These are phyloP conservation scores for Blastocystis sp. DNA, from an alignment of 352 stramenopile genomes.

Conservation along the genomic window DNA sequence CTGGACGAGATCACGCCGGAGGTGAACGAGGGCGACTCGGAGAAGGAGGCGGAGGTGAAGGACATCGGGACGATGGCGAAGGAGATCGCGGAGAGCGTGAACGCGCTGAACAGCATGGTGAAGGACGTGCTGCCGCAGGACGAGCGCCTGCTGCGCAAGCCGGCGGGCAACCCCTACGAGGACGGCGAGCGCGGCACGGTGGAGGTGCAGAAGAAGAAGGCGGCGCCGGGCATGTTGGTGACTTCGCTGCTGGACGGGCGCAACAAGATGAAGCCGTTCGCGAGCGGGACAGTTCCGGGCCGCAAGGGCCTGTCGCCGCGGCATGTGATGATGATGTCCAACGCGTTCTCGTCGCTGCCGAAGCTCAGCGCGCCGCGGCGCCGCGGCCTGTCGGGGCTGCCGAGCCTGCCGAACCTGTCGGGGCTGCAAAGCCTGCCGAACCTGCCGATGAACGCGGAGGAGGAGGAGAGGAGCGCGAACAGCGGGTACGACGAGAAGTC, in stretches of 20 bases:
- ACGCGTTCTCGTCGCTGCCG: background rate
- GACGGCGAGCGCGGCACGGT: background rate
- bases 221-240: background rate
- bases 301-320: background rate
- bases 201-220: constrained; percentile 32
- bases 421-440: background rate
- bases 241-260: constrained; percentile 12
- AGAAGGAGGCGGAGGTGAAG: constrained; percentile 44
- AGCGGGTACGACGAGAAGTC: constrained; percentile 31
- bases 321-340: background rate
- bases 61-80: background rate
- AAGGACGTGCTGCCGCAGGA: background rate
- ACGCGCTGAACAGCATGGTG: constrained; percentile 16
- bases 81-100: constrained; percentile 1
- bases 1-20: constrained; percentile 28
- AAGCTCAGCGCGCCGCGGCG: background rate
- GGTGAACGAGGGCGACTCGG: background rate
- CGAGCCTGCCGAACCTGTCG: background rate
- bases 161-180: background rate
- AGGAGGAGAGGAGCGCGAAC: background rate
- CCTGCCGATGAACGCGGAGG: background rate
- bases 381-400: background rate
- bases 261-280: background rate
- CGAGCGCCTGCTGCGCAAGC: background rate
- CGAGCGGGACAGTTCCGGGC: background rate